Evolutionary conservation across 768 basidiomycete genomes (phyloP), one percentile per base, ranked within the genome.

Genomic region (Rubroboletus pulcherrimus): DNA sequence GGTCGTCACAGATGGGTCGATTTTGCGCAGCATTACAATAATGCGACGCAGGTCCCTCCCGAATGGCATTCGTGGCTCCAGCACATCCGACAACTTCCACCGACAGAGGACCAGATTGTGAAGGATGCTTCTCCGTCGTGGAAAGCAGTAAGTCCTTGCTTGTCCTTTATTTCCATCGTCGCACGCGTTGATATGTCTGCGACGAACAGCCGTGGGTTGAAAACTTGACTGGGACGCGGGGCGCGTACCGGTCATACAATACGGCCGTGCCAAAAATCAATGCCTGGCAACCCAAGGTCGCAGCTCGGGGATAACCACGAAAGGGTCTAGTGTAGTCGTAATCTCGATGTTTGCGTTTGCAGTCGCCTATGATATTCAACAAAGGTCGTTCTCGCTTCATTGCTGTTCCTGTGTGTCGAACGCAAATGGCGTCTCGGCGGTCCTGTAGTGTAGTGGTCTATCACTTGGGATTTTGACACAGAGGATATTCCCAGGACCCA

Each of bases 1-100:
- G 94, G 95, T 65, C 91, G 96, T 63, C 93, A 97, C 69, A 84
- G 96, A 72, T 98, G 96, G 96, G 86, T 98, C 41, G 96, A 98
- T 75, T 93, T 81, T 66, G 81, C 87, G 17, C 93, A 97, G 83
- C 91, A 94, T 67, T 83, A 93, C 58, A 86, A 80, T 73, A 89
- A 98, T 65, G 92, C 91, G n/a, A 81, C 91, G 0, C 96, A 99
- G 77, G 86, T 97, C 35, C 91, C 93, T 15, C 83, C 95, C 0
- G 94, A 96, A 73, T 98, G 96, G 96, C 96, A 97, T 75, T 85
- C 94, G 5, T 98, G 95, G 95, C 74, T 98, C 37, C 79, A 81
- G 10, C 93, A 97, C 67, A 97, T 96, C 64, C 89, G 96, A 47
- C 82, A 85, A 61, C 83, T 86, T 26, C 81, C 93, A 5, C 96